A percentile compares a stretch with the other conserved stretches of the same genome.
These are phyloP conservation scores for Termitomyces titanicus DNA, from an alignment of 768 basidiomycete genomes.

Conservation along the genomic window DNA sequence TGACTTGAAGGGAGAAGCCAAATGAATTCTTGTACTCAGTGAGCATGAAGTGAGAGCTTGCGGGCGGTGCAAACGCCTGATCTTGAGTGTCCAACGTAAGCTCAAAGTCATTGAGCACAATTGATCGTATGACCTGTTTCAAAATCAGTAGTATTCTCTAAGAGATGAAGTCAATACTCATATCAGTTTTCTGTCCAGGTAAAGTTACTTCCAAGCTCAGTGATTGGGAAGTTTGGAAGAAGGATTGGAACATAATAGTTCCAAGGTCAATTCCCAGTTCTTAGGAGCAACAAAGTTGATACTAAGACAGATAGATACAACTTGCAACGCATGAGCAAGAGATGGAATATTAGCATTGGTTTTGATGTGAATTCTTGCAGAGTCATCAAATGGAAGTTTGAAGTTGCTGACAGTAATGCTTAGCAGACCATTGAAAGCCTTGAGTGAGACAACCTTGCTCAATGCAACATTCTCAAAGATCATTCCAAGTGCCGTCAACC, in stretches of 20 bases:
- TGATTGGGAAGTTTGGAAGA: slow-evolving; percentile 65
- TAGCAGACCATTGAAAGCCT: slow-evolving; percentile 68
- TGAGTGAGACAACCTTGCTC: slow-evolving; percentile 57
- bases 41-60: slow-evolving; percentile 51
- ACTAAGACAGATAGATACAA: neutral
- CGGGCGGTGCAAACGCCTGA: slow-evolving; percentile 55
- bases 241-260: slow-evolving; percentile 57
- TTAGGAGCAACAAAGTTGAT: slow-evolving; percentile 25
- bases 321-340: slow-evolving; percentile 47
- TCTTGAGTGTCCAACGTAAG: slow-evolving; percentile 47
- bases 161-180: slow-evolving; percentile 18
- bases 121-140: slow-evolving; percentile 57
- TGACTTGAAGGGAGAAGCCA: slow-evolving; percentile 68
- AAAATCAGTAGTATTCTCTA: neutral
- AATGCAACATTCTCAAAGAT: slow-evolving; percentile 64
- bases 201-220: slow-evolving; percentile 57
- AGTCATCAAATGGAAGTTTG: slow-evolving; percentile 62
- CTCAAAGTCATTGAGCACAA: slow-evolving; percentile 53
- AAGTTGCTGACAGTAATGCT: slow-evolving; percentile 72
- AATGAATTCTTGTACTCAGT: slow-evolving; percentile 72
- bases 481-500: slow-evolving; percentile 62
- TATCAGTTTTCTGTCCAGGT: slow-evolving; percentile 55
- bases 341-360: slow-evolving; percentile 67
- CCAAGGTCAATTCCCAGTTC: slow-evolving; percentile 72
- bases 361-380: slow-evolving; percentile 65